Evolutionary conservation across 108 stramenopile species (phyloP).

Genomic region (Epipyxis sp.): DNA sequence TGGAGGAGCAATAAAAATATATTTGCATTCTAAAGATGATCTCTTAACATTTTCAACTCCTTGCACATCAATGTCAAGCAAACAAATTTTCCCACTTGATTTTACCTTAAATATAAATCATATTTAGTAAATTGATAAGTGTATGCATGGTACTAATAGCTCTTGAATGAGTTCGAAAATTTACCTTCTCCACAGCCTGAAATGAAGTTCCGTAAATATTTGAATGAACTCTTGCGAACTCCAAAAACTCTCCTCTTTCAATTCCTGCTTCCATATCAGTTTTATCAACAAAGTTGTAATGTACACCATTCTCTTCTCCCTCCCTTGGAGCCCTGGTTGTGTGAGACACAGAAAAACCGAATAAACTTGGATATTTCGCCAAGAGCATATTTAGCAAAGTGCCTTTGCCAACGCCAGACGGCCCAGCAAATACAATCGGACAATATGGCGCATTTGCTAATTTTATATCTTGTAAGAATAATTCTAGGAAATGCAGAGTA

Average conservation of each 20-base stretch:
- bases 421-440: conserved; percentile 30
- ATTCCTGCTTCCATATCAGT: not conserved
- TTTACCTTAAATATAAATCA: too few relatives aligned
- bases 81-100: conserved; percentile 6
- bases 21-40: conserved; percentile 30
- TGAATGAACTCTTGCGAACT: conserved; percentile 24
- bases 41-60: conserved; percentile 23
- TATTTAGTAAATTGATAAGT: too few relatives aligned
- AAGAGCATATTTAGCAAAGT: conserved; percentile 27
- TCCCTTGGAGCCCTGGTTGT: conserved; percentile 27
- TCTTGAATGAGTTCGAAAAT: too few relatives aligned
- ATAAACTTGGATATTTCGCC: not conserved
- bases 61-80: conserved; percentile 34
- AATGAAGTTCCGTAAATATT: conserved; percentile 33
- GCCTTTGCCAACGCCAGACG: conserved; percentile 33
- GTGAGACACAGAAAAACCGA: conserved; percentile 30
- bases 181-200: not conserved
- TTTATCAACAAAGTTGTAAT: conserved; percentile 26
- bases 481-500: too few relatives aligned
- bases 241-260: conserved; percentile 4
- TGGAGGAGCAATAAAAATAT: conserved; percentile 34
- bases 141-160: too few relatives aligned
- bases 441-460: too few relatives aligned
- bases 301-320: conserved; percentile 27
- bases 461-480: too few relatives aligned